phyloP scores from a whole-genome alignment of 169 alveolate species.

The Theileria orientalis region DNA sequence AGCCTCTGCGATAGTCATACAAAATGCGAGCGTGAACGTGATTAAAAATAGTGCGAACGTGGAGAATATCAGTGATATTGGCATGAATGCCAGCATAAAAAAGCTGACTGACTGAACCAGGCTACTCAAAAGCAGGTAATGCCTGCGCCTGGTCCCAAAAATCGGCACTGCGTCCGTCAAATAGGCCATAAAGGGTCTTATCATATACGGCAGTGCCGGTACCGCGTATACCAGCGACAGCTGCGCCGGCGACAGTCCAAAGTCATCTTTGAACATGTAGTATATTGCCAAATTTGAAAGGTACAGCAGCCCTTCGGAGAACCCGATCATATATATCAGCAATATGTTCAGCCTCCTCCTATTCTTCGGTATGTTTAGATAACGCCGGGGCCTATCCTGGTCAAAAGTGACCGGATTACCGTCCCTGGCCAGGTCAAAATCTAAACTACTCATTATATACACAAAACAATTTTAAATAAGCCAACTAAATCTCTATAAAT shows the following conservation, averaged over 20 bases:
- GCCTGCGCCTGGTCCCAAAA: constrained; percentile 60
- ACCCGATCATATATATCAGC: constrained; percentile 81
- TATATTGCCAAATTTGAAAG: constrained; percentile 85
- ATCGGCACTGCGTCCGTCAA: constrained; percentile 82
- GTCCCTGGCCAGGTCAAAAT: constrained; percentile 12
- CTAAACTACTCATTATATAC: constrained; percentile 13
- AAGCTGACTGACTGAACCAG: constrained; percentile 25
- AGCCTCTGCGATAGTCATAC: constrained; percentile 88
- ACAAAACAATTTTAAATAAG: neutral
- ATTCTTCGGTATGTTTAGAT: neutral
- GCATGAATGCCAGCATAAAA: constrained; percentile 8
- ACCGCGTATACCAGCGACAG: constrained; percentile 32
- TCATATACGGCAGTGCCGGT: constrained; percentile 86
- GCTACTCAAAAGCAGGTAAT: constrained; percentile 10
- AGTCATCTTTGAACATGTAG: constrained; percentile 84
- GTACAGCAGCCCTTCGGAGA: constrained; percentile 87
- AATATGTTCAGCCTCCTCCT: constrained; percentile 42
- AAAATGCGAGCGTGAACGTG: constrained; percentile 53
- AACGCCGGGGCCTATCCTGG: neutral
- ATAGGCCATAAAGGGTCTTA: constrained; percentile 82
- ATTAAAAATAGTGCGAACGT: neutral
- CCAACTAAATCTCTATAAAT: neutral
- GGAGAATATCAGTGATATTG: neutral
- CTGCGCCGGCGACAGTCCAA: constrained; percentile 64
- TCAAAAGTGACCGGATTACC: constrained; percentile 4